phyloP scores from a whole-genome alignment of 805 yeast species.

The Metschnikowia noctiluminum region DNA sequence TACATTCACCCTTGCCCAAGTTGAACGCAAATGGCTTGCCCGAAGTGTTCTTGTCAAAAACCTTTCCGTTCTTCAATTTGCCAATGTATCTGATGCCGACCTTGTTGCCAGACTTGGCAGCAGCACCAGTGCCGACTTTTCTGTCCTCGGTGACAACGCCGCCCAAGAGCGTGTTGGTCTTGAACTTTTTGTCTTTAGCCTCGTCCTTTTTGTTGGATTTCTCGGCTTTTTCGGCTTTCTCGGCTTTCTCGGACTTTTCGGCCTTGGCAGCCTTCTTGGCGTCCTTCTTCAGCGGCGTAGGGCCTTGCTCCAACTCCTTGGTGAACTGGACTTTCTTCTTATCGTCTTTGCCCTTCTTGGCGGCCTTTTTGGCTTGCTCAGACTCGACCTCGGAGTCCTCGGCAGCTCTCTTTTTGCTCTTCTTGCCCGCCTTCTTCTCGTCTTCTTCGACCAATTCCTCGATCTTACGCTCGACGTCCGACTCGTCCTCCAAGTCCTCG shows the following conservation, averaged over 20 bases:
- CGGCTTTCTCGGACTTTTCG: slow-evolving; percentile 14
- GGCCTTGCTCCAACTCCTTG: slow-evolving; percentile 92
- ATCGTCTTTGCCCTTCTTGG: slow-evolving; percentile 44
- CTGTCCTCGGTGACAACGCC: slow-evolving; percentile 94
- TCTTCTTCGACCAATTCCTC: slow-evolving; percentile 72
- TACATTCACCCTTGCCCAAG: slow-evolving; percentile 96
- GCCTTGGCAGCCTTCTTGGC: slow-evolving; percentile 15
- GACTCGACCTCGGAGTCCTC: slow-evolving; percentile 26
- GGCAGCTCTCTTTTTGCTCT: slow-evolving; percentile 33
- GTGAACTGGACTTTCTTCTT: slow-evolving; percentile 80
- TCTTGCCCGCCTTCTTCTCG: slow-evolving; percentile 11
- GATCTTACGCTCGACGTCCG: slow-evolving; percentile 68
- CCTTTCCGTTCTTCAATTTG: slow-evolving; percentile 93
- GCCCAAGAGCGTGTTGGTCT: slow-evolving; percentile 81
- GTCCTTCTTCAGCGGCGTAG: slow-evolving; percentile 52
- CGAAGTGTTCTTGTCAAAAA: slow-evolving; percentile 92
- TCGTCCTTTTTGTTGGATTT: not conserved
- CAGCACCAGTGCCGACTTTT: slow-evolving; percentile 80
- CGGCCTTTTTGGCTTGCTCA: slow-evolving; percentile 22
- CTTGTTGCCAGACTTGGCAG: slow-evolving; percentile 82
- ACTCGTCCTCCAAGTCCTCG: slow-evolving; percentile 64
- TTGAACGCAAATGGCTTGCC: slow-evolving; percentile 94
- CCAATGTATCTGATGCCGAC: slow-evolving; percentile 98
- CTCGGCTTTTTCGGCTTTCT: slow-evolving; percentile 11
- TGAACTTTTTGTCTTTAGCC: slow-evolving; percentile 45